Evolutionary conservation across 805 yeast species (phyloP).

Genomic region (Vanderwaltozyma polyspora): DNA sequence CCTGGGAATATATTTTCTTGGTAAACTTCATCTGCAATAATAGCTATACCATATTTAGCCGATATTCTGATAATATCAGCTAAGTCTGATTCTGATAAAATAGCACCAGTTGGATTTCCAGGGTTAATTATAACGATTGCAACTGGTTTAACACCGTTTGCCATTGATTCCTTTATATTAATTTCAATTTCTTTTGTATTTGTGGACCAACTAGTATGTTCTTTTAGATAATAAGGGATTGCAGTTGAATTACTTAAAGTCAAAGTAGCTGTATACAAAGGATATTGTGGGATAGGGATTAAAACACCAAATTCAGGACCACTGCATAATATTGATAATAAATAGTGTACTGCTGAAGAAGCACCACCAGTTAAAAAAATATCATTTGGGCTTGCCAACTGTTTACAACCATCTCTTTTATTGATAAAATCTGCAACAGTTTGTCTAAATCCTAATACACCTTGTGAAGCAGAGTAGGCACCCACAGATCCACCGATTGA

Average conservation of each 20-base stretch:
- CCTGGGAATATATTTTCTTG: constrained; percentile 84
- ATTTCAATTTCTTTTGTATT: constrained; percentile 52
- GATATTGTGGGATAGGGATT: constrained; percentile 97
- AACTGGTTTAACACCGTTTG: constrained; percentile 51
- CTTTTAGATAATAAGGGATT: constrained; percentile 78
- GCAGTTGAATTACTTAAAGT: constrained; percentile 71
- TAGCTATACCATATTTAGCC: constrained; percentile 70
- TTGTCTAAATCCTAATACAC: constrained; percentile 58
- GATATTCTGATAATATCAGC: constrained; percentile 64
- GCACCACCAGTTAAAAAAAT: constrained; percentile 91
- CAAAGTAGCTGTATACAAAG: constrained; percentile 86
- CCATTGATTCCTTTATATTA: constrained; percentile 37
- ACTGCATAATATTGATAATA: constrained; percentile 57
- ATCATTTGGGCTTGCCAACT: constrained; percentile 49
- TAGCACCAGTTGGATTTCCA: constrained; percentile 95
- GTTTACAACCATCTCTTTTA: constrained; percentile 75
- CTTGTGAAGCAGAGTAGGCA: constrained; percentile 91
- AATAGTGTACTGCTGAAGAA: constrained; percentile 77
- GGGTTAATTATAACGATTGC: constrained; percentile 91
- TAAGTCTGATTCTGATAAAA: constrained; percentile 54
- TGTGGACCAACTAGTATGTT: constrained; percentile 72
- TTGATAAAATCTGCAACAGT: constrained; percentile 72
- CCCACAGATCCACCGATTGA: constrained; percentile 72
- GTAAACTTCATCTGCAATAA: constrained; percentile 95
- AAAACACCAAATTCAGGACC: constrained; percentile 64